A percentile compares a stretch with the other conserved stretches of the same genome.
These are phyloP conservation scores for Leccinum pallidistipes DNA, from an alignment of 1,284 basidiomycete genomes.

Conservation along the genomic window DNA sequence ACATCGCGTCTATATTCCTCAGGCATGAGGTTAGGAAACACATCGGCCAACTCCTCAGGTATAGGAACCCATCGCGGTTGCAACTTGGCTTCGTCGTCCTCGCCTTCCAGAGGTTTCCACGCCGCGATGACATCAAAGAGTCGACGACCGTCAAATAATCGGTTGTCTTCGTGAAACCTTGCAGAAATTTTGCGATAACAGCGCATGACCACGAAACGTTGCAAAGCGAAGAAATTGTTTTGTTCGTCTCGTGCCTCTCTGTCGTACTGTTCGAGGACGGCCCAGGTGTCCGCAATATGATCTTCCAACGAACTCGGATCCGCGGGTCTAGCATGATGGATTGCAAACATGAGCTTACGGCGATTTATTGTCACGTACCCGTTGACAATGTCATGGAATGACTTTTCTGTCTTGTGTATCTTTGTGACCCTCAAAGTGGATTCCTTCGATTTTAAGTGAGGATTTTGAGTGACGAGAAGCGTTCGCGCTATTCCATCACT, in stretches of 20 bases:
- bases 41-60: not conserved
- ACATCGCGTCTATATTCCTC: too few relatives aligned
- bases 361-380: not conserved
- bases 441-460: too few relatives aligned
- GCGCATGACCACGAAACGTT: not conserved
- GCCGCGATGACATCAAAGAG: not conserved
- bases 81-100: not conserved
- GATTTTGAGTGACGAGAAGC: too few relatives aligned
- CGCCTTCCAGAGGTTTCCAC: not conserved
- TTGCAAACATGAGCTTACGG: not conserved
- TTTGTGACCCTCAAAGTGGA: too few relatives aligned
- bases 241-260: not conserved
- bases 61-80: not conserved
- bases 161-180: not conserved
- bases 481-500: too few relatives aligned
- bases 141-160: not conserved
- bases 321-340: not conserved
- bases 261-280: not conserved
- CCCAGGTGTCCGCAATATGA: not conserved
- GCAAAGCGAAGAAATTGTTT: not conserved
- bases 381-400: too few relatives aligned
- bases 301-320: not conserved
- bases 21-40: too few relatives aligned
- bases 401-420: too few relatives aligned
- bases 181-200: not conserved